Evolutionary conservation across 768 basidiomycete species (phyloP).

Genomic region (Clathrus columnatus): DNA sequence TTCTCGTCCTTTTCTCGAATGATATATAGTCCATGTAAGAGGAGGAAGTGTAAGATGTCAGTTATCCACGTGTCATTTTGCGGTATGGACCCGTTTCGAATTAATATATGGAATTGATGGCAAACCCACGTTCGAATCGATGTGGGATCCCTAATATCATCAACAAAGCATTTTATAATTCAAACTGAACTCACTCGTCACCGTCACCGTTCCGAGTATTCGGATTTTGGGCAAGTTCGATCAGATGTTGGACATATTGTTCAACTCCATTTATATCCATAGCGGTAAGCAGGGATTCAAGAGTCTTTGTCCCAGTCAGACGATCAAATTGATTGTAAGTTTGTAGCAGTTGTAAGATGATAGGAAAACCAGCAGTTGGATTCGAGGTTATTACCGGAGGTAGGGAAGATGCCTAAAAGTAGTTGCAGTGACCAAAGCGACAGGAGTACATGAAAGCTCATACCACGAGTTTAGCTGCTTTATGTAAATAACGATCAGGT

Average conservation of each 20-base stretch:
- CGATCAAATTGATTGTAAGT: constrained; percentile 84
- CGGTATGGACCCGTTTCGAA: constrained; percentile 72
- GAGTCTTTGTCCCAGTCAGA: constrained; percentile 85
- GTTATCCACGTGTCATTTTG: constrained; percentile 75
- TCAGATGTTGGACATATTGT: constrained; percentile 65
- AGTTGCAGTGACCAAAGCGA: not conserved
- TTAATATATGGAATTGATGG: constrained; percentile 72
- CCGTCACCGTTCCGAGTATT: not conserved
- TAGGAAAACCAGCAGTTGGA: constrained; percentile 72
- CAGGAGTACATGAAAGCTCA: constrained; percentile 19
- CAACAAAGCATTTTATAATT: constrained; percentile 10
- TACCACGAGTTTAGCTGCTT: constrained; percentile 78
- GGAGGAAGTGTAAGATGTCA: constrained; percentile 70
- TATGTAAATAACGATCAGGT: constrained; percentile 81
- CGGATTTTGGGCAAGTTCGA: constrained; percentile 23
- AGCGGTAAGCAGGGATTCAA: constrained; percentile 71
- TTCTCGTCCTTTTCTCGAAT: constrained; percentile 67
- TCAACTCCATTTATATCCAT: constrained; percentile 70
- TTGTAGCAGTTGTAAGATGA: constrained; percentile 80
- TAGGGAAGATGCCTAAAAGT: constrained; percentile 57
- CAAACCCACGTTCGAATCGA: constrained; percentile 69
- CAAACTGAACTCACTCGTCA: not conserved
- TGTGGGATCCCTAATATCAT: constrained; percentile 10
- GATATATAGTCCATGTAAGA: constrained; percentile 72
- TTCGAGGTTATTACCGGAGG: constrained; percentile 66